These are phyloP conservation scores for Saccharomycopsis guyanensis DNA, from an alignment of 805 yeast species.

Conservation along the genomic window DNA sequence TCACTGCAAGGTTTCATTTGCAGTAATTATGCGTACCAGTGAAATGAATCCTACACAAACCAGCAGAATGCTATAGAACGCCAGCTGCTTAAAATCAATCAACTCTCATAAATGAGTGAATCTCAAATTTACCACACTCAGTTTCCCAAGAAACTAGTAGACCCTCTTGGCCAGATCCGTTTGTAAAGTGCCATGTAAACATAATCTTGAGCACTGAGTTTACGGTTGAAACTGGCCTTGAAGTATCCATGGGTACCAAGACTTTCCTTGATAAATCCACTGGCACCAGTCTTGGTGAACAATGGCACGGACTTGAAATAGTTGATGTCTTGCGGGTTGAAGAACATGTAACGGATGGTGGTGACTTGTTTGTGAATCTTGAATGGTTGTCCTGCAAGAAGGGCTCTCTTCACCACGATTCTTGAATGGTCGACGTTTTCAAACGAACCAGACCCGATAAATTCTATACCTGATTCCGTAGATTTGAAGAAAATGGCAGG, in stretches of 20 bases:
- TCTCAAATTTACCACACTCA: no score
- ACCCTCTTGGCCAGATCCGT: constrained; percentile 79
- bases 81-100: no score
- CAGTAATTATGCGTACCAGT: no score
- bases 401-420: constrained; percentile 77
- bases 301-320: constrained; percentile 89
- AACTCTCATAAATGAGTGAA: no score
- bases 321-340: constrained; percentile 79
- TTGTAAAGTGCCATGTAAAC: constrained; percentile 91
- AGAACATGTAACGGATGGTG: constrained; percentile 95
- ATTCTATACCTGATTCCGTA: constrained; percentile 41
- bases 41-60: no score
- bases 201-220: constrained; percentile 83
- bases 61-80: no score
- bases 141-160: no score
- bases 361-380: constrained; percentile 90
- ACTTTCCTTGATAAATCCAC: constrained; percentile 90
- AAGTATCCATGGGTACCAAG: constrained; percentile 98
- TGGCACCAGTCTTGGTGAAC: constrained; percentile 86
- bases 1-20: no score
- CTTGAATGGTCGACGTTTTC: constrained; percentile 79
- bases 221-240: constrained; percentile 92
- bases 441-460: constrained; percentile 88
- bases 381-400: constrained; percentile 89
- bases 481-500: constrained; percentile 77